phyloP scores from a whole-genome alignment of 2,329 filamentous ascomycete genomes.

The Cordyceps cicadae region DNA sequence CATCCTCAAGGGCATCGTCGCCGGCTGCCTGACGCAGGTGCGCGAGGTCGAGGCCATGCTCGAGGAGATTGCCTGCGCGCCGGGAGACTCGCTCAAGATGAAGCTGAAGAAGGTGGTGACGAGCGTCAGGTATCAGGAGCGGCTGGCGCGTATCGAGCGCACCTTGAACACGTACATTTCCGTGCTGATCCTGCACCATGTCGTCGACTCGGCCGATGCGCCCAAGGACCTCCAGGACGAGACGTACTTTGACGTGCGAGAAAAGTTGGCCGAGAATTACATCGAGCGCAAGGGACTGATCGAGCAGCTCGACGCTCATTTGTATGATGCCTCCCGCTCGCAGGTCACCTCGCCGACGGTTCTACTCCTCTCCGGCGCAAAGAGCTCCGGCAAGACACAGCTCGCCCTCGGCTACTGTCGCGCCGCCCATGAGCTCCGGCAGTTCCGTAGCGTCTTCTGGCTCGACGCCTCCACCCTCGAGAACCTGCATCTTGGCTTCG shows the following conservation, averaged over 20 bases:
- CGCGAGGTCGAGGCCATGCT: constrained; percentile 8
- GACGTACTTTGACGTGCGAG: constrained; percentile 6
- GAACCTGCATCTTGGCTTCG: constrained; percentile 1
- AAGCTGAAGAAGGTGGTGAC: constrained; percentile 11
- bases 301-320: background rate
- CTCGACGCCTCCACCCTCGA: constrained; percentile 8
- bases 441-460: constrained; percentile 9
- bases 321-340: constrained; percentile 3
- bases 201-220: constrained; percentile 4
- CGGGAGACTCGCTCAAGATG: constrained; percentile 1
- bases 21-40: constrained; percentile 7
- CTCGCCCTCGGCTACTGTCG: constrained; percentile 7
- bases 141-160: constrained; percentile 1
- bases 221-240: constrained; percentile 1
- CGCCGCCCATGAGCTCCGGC: background rate
- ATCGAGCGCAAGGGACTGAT: background rate
- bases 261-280: background rate
- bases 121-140: constrained; percentile 7
- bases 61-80: constrained; percentile 7
- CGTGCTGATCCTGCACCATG: constrained; percentile 7
- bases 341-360: constrained; percentile 1
- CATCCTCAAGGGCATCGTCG: constrained; percentile 10
- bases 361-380: constrained; percentile 1
- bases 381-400: background rate
- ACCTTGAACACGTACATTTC: constrained; percentile 10